These are phyloP conservation scores for Cystofilobasidium bisporidii DNA, from an alignment of 768 basidiomycete genomes.

Conservation along the genomic window DNA sequence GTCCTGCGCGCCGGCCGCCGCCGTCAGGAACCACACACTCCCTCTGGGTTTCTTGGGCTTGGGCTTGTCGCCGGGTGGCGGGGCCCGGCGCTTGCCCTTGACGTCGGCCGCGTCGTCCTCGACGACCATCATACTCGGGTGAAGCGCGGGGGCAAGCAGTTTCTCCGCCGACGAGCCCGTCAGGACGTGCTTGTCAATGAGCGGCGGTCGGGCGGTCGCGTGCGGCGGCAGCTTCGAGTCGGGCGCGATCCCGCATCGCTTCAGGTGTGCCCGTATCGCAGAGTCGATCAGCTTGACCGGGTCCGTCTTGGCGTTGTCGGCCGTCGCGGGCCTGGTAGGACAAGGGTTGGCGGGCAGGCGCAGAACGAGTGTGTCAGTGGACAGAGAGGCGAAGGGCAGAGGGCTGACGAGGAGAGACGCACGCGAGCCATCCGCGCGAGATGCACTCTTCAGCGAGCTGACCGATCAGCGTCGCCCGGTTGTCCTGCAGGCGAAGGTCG, in stretches of 20 bases:
- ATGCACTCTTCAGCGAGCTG: slow-evolving; percentile 16
- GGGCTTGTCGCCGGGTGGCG: neutral
- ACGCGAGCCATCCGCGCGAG: slow-evolving; percentile 17
- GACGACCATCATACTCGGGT: neutral
- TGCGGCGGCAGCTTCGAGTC: neutral
- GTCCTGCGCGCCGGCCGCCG: slow-evolving; percentile 9
- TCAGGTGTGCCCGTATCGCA: slow-evolving; percentile 21
- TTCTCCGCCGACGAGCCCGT: slow-evolving; percentile 18
- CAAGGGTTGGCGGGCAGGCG: neutral
- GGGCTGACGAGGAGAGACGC: neutral
- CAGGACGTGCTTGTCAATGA: slow-evolving; percentile 23
- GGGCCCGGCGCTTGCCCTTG: slow-evolving; percentile 1
- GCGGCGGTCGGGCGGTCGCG: neutral
- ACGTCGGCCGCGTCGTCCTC: neutral
- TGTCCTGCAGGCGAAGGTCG: slow-evolving; percentile 7
- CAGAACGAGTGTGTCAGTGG: too few species aligned
- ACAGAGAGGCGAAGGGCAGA: neutral
- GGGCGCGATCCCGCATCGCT: slow-evolving; percentile 2
- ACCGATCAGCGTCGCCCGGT: slow-evolving; percentile 12
- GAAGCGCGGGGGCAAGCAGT: slow-evolving; percentile 21
- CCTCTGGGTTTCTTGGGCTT: slow-evolving; percentile 13
- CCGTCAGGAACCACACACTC: slow-evolving; percentile 19
- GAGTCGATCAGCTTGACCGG: neutral
- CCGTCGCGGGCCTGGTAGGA: neutral
- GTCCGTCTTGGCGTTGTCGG: neutral